Evolutionary conservation across 164 flowering plant genomes (phyloP).

Genomic region (Stephania japonica): DNA sequence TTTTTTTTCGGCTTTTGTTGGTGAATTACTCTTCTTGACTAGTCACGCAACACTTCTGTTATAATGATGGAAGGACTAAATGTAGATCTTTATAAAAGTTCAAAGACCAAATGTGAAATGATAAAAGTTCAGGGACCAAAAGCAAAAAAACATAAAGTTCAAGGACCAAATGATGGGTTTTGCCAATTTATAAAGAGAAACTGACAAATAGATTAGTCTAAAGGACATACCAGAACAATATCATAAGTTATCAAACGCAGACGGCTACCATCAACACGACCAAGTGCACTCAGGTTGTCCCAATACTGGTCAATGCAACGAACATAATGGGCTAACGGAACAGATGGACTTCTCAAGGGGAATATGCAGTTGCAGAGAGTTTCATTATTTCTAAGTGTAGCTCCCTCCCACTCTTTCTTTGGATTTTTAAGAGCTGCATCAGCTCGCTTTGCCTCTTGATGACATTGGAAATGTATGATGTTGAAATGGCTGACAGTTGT

Average conservation of each 20-base stretch:
- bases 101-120: no score
- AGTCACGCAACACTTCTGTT: no score
- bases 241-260: constrained; percentile 91
- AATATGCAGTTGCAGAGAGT: constrained; percentile 94
- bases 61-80: no score
- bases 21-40: no score
- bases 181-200: not conserved
- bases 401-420: constrained; percentile 99
- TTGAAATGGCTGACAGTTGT: constrained; percentile 98
- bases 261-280: constrained; percentile 93
- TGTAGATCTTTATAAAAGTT: no score
- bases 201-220: not conserved
- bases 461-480: constrained; percentile 96
- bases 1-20: no score
- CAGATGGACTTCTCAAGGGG: constrained; percentile 88
- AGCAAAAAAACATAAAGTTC: no score
- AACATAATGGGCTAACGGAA: constrained; percentile 67
- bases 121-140: no score
- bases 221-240: constrained; percentile 74
- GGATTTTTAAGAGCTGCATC: constrained; percentile 92
- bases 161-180: not conserved
- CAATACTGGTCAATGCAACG: constrained; percentile 90
- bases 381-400: constrained; percentile 88
- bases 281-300: constrained; percentile 92
- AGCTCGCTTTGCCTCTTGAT: constrained; percentile 95